Percentiles rank a stretch among this genome's conserved stretches.
Evolutionary conservation across 2,329 filamentous ascomycete species (phyloP).

Genomic region (Neofusicoccum umdonicola): DNA sequence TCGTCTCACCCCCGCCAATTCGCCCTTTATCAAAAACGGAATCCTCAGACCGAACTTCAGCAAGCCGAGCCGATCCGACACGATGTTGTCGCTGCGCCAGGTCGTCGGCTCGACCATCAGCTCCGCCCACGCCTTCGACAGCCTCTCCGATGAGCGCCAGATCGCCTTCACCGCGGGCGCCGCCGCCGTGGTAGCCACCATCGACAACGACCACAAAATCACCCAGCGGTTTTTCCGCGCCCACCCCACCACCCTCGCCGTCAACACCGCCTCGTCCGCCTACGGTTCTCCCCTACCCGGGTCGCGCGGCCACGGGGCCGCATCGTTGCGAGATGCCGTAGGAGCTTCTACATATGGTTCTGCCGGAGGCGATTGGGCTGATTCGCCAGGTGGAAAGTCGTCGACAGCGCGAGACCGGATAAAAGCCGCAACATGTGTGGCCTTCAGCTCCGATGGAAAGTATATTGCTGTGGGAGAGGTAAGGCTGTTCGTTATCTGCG

Average conservation of each 20-base stretch:
- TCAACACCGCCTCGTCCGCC: conserved; percentile 59
- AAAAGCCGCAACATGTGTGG: conserved; percentile 88
- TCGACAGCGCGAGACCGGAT: conserved; percentile 90
- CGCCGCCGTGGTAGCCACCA: conserved; percentile 82
- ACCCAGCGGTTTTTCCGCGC: conserved; percentile 89
- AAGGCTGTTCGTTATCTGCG: conserved; percentile 24
- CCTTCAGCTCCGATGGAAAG: conserved; percentile 80
- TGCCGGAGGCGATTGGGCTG: conserved; percentile 53
- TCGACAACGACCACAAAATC: conserved; percentile 63
- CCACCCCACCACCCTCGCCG: conserved; percentile 66
- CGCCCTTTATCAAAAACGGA: conserved; percentile 61
- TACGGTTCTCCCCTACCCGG: conserved; percentile 53
- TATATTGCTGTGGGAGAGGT: conserved; percentile 88
- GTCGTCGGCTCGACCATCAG: conserved; percentile 89
- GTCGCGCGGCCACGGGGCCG: conserved; percentile 54
- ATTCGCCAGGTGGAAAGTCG: conserved; percentile 63
- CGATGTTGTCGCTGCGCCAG: conserved; percentile 67
- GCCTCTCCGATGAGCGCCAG: conserved; percentile 63
- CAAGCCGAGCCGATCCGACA: conserved; percentile 47
- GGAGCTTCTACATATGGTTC: conserved; percentile 45
- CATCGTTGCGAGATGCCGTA: conserved; percentile 50
- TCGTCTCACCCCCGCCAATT: conserved; percentile 60
- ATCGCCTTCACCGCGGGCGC: conserved; percentile 94
- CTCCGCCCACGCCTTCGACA: conserved; percentile 83
- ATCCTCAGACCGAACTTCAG: conserved; percentile 60